Evolutionary conservation across 371 early-diverging fungal genomes (phyloP).

Genomic region (Zancudomyces culisetae): DNA sequence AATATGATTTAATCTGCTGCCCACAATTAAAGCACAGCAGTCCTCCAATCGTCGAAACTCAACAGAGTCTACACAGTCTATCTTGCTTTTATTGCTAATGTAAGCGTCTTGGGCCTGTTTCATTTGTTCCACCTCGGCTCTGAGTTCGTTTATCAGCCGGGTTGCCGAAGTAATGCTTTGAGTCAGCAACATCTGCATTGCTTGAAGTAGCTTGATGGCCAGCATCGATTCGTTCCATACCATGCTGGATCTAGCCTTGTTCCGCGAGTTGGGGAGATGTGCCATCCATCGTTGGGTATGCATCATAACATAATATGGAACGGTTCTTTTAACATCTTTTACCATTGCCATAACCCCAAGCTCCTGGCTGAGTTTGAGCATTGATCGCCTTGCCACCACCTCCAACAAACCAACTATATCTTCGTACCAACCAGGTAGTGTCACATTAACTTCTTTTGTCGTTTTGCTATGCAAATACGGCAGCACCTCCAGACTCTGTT

Average conservation of each 20-base stretch:
- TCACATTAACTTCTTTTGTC: slow-evolving; percentile 40
- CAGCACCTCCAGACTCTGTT: slow-evolving; percentile 68
- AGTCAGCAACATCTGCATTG: slow-evolving; percentile 19
- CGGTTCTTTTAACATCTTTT: not conserved
- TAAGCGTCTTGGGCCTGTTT: not conserved
- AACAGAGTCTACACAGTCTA: slow-evolving; percentile 18
- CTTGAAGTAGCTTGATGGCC: slow-evolving; percentile 13
- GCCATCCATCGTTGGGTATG: slow-evolving; percentile 1
- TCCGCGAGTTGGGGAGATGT: not conserved
- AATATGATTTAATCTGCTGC: not conserved
- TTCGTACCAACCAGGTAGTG: slow-evolving; percentile 15
- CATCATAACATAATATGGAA: slow-evolving; percentile 1
- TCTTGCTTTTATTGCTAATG: slow-evolving; percentile 10
- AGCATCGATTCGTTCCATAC: slow-evolving; percentile 16
- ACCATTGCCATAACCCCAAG: slow-evolving; percentile 28
- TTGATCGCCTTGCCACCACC: slow-evolving; percentile 10
- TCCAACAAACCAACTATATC: slow-evolving; percentile 11
- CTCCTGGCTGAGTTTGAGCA: slow-evolving; percentile 30
- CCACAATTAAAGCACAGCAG: slow-evolving; percentile 7
- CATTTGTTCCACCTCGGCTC: slow-evolving; percentile 11
- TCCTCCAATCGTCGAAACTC: slow-evolving; percentile 11
- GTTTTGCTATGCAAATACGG: slow-evolving; percentile 47
- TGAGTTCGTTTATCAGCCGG: slow-evolving; percentile 1
- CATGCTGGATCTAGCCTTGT: not conserved
- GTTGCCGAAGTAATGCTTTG: slow-evolving; percentile 21